Conservation (phyloP, 1,284 basidiomycete genomes). For the Fomitopsis pinicola region DNA sequence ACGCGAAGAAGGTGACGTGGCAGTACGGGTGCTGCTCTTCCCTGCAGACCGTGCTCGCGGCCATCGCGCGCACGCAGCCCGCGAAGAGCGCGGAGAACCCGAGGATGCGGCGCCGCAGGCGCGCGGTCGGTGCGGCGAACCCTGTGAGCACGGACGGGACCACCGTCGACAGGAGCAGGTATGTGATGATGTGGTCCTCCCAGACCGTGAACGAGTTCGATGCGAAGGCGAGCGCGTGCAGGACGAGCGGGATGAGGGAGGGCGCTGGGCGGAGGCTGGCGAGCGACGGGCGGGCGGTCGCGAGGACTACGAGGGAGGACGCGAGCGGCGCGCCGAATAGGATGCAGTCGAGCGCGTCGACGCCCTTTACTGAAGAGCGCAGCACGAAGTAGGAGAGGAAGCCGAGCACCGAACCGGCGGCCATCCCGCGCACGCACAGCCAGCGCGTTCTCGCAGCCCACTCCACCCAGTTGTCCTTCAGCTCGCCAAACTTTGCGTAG, state of each 20-base stretch:
- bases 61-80: constrained; percentile 70
- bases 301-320: constrained; percentile 38
- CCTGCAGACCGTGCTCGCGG: constrained; percentile 80
- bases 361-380: constrained; percentile 34
- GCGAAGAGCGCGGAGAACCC: constrained; percentile 66
- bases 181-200: constrained; percentile 85
- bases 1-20: constrained; percentile 81
- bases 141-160: constrained; percentile 56
- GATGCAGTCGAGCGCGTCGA: constrained; percentile 37
- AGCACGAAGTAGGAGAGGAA: constrained; percentile 31
- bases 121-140: constrained; percentile 59
- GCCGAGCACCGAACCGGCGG: constrained; percentile 41
- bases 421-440: constrained; percentile 30
- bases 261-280: constrained; percentile 28
- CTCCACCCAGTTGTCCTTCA: constrained; percentile 35
- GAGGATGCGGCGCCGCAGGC: constrained; percentile 74
- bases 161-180: constrained; percentile 66
- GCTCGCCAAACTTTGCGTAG: constrained; percentile 39
- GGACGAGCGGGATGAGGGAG: constrained; percentile 47
- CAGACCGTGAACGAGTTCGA: constrained; percentile 96
- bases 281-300: constrained; percentile 29
- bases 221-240: constrained; percentile 73
- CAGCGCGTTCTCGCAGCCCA: constrained; percentile 33
- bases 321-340: constrained; percentile 41
- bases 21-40: constrained; percentile 94